These are phyloP conservation scores for Plasmodium knowlesi DNA, from an alignment of 169 alveolate species.

Conservation along the genomic window DNA sequence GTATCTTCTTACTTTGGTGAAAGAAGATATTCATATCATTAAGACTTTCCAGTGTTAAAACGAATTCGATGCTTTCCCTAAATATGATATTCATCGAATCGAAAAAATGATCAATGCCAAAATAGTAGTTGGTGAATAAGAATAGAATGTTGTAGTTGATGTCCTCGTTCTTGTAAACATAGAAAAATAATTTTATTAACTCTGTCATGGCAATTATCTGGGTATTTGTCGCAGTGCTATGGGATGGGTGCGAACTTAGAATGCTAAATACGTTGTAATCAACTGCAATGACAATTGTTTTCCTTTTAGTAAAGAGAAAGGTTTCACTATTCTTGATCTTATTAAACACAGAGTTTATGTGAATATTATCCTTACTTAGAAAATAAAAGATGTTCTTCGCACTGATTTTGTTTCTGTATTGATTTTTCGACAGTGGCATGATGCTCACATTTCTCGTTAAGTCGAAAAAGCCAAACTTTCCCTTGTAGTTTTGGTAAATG, in stretches of 20 bases:
- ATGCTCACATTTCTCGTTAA: constrained; percentile 67
- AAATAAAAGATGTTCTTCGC: constrained; percentile 33
- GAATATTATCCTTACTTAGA: constrained; percentile 47
- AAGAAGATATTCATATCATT: constrained; percentile 15
- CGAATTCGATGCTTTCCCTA: constrained; percentile 64
- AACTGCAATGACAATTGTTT: constrained; percentile 23
- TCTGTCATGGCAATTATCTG: not conserved
- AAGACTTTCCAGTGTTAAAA: constrained; percentile 31
- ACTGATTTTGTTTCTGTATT: not conserved
- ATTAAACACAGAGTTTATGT: constrained; percentile 49
- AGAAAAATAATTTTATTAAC: constrained; percentile 29
- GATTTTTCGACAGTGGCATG: constrained; percentile 26
- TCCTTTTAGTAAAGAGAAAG: constrained; percentile 59
- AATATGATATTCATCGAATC: constrained; percentile 19
- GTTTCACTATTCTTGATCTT: constrained; percentile 30
- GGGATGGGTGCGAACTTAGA: constrained; percentile 6
- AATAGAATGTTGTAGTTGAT: constrained; percentile 56
- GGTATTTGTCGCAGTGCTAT: constrained; percentile 55
- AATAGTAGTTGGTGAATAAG: constrained; percentile 57
- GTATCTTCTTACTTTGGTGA: constrained; percentile 18
- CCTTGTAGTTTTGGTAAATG: constrained; percentile 51
- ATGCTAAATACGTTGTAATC: constrained; percentile 55
- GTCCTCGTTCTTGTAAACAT: constrained; percentile 50
- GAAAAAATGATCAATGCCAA: constrained; percentile 43
- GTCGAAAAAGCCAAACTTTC: constrained; percentile 45